phyloP scores from a whole-genome alignment of 192 early-diverging fungal genomes.

The Coemansia sp. region DNA sequence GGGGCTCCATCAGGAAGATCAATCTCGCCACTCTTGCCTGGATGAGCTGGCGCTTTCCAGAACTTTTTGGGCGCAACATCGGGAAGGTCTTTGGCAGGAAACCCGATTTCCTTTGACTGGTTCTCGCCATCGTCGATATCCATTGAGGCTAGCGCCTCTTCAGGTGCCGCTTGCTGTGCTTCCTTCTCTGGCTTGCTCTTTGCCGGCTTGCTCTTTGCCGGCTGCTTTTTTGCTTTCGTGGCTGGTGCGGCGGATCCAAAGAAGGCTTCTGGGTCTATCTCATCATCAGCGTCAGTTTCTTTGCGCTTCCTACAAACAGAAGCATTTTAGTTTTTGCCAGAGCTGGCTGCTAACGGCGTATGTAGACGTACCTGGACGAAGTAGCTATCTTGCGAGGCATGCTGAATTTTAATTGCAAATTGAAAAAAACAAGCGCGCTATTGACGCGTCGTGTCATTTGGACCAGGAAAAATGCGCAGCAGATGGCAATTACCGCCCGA shows the following conservation, averaged over 20 bases:
- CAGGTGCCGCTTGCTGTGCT: background rate
- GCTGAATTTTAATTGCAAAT: no score
- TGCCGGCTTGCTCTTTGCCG: slow-evolving; percentile 6
- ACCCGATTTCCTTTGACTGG: slow-evolving; percentile 18
- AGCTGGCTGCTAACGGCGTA: background rate
- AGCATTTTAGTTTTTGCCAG: no score
- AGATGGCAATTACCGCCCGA: no score
- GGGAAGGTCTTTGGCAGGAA: slow-evolving; percentile 34
- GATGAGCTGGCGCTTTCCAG: slow-evolving; percentile 16
- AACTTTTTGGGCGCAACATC: slow-evolving; percentile 28
- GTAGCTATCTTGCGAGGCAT: slow-evolving; percentile 3
- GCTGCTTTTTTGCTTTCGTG: slow-evolving; percentile 8
- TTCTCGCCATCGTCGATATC: slow-evolving; percentile 10
- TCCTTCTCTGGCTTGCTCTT: slow-evolving; percentile 10
- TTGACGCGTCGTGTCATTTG: no score
- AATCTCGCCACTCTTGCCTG: slow-evolving; percentile 60
- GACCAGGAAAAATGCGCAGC: no score
- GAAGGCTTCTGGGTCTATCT: slow-evolving; percentile 33
- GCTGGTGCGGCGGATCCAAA: slow-evolving; percentile 15
- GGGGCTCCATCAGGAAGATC: slow-evolving; percentile 69
- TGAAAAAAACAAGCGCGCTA: no score
- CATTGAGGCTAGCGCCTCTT: slow-evolving; percentile 6
- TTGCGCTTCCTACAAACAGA: slow-evolving; percentile 21
- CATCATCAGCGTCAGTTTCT: slow-evolving; percentile 12
- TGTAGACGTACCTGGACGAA: slow-evolving; percentile 1